Percentiles rank a stretch among this genome's conserved stretches.
Evolutionary conservation across 805 yeast genomes (phyloP).

Genomic region (Candida qinlingensis): DNA sequence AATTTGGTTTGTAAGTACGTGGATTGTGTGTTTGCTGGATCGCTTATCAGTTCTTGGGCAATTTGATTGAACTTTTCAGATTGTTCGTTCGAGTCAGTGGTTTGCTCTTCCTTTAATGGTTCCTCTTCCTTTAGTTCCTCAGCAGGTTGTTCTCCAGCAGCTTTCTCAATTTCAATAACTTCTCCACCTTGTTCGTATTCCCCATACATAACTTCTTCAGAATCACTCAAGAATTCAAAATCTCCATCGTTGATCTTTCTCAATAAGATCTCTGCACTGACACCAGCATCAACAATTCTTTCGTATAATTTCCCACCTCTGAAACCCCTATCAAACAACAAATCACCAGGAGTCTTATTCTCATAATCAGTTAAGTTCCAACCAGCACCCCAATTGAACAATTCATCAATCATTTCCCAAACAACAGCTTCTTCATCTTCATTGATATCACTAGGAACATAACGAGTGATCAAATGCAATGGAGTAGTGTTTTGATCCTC

Average conservation of each 20-base stretch:
- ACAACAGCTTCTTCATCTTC: slow-evolving; percentile 42
- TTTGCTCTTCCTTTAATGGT: neutral
- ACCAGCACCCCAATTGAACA: slow-evolving; percentile 86
- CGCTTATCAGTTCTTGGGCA: slow-evolving; percentile 27
- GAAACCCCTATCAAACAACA: slow-evolving; percentile 50
- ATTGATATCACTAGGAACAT: slow-evolving; percentile 37
- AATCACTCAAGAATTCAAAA: slow-evolving; percentile 45
- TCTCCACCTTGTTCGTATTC: slow-evolving; percentile 10
- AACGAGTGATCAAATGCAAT: slow-evolving; percentile 60
- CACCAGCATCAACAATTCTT: slow-evolving; percentile 74
- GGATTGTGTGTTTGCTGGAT: slow-evolving; percentile 60
- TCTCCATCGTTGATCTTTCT: slow-evolving; percentile 65
- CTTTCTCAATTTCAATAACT: slow-evolving; percentile 15
- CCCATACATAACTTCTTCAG: slow-evolving; percentile 28
- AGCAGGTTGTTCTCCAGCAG: slow-evolving; percentile 14
- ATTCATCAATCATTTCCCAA: slow-evolving; percentile 48
- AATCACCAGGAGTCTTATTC: slow-evolving; percentile 81
- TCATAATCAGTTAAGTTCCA: slow-evolving; percentile 78
- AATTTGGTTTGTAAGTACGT: slow-evolving; percentile 63
- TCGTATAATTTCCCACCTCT: slow-evolving; percentile 39
- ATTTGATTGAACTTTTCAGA: slow-evolving; percentile 13
- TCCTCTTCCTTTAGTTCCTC: slow-evolving; percentile 14
- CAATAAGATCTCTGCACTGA: slow-evolving; percentile 77
- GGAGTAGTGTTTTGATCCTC: slow-evolving; percentile 66
- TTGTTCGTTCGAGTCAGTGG: neutral